phyloP scores from a whole-genome alignment of 2,329 filamentous ascomycete species.

The Stenocarpella maydis region DNA sequence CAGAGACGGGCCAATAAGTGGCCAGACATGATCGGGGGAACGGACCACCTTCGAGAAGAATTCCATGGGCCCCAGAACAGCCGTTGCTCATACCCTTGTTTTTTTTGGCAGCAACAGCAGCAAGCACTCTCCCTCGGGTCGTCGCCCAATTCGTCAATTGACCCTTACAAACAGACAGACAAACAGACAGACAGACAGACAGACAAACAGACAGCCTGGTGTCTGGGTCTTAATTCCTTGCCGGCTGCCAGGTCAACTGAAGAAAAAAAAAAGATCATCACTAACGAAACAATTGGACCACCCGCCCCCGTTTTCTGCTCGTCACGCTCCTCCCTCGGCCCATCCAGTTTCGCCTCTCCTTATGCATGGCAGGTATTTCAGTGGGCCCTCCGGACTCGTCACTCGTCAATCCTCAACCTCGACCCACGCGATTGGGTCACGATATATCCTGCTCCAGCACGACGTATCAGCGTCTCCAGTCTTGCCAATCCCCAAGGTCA shows the following conservation, averaged over 20 bases:
- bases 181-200: no score
- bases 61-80: constrained; percentile 25
- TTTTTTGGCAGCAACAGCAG: no score
- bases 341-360: background rate
- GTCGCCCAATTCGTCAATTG: background rate
- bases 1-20: background rate
- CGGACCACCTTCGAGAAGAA: constrained; percentile 27
- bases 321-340: background rate
- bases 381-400: background rate
- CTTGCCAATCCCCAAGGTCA: no score
- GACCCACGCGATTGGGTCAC: background rate
- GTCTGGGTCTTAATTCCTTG: no score
- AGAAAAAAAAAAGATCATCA: constrained; percentile 13
- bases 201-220: no score
- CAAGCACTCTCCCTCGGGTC: no score
- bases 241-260: constrained; percentile 19
- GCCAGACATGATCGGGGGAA: background rate
- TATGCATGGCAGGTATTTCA: background rate
- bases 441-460: background rate
- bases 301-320: constrained; percentile 1
- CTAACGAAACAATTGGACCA: constrained; percentile 21
- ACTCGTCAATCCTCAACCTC: background rate
- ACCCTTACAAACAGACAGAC: no score
- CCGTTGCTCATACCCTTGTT: constrained; percentile 1
- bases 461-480: background rate